Base-by-base conservation (phyloP, 1,284 basidiomycete species). In the Inonotus hispidus region DNA sequence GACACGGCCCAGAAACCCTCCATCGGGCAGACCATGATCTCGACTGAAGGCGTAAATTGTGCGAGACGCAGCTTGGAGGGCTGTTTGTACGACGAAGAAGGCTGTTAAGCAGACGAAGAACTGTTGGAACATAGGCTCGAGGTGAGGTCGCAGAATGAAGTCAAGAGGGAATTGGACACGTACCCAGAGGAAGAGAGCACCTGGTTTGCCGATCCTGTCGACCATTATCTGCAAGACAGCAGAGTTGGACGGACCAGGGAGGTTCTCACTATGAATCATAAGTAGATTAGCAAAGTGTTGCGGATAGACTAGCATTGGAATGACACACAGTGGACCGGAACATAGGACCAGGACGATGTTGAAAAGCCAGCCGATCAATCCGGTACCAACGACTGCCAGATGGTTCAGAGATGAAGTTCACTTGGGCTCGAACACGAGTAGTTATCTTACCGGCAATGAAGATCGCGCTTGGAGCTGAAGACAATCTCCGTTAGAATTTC, bases 31-130 rank as follows among this genome's bases (percentile, higher is more conserved):
- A 81, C 85, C 87, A 59, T 83, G 82, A 70, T 95, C 93, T 61
- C 93, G 89, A 69, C 88, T 91, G 76, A 98, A 93, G 3, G 95
- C 95, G 69, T 93, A 96, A 47, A 95, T 78, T 0, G 92, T 90
- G 53, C 94, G 83, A 3, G 93, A 93, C 60, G 86, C 87, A 10
- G 94, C 94, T 73, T 97, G 95, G 3, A 93, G 79, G 25, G 89
- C 79, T 2, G 85, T 84, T 71, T 93, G 91, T 43, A 87, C 83
- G 53, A 93, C 90, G 72, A 92, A 93, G 76, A 92, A 92, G 0
- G 84, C 92, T 21, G 88, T 91, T 62, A 89, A 69, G 72, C 90
- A 92, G 25, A 93, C 89, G 64, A 90, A 84, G 39, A 78, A 76
- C 84, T 84, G 21, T 3, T 1, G 25, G 27, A 25, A 23, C 13